These are phyloP conservation scores for Calocera cornea DNA, from an alignment of 768 basidiomycete genomes.

Conservation along the genomic window DNA sequence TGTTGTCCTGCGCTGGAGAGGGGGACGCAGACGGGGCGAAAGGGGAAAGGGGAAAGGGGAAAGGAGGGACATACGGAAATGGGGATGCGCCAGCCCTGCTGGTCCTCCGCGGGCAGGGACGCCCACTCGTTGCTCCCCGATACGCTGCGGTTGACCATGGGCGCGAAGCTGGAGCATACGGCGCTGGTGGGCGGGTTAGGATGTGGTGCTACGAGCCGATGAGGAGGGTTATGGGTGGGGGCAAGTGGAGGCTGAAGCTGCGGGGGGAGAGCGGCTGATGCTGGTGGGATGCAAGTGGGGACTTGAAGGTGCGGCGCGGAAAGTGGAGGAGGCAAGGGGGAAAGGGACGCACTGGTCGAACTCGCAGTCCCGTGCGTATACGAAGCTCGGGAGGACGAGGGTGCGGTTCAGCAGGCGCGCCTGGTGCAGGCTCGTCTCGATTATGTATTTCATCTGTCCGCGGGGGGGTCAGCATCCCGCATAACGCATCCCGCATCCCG, in stretches of 20 bases:
- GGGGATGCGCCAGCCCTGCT: neutral
- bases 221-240: too few relatives aligned
- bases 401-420: constrained; percentile 12
- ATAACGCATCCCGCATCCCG: too few relatives aligned
- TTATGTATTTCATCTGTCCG: constrained; percentile 14
- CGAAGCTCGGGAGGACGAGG: constrained; percentile 12
- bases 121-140: neutral
- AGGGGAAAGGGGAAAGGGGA: neutral
- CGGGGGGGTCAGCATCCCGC: neutral
- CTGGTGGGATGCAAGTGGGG: too few relatives aligned
- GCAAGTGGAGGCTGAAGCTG: too few relatives aligned
- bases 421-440: constrained; percentile 8
- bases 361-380: constrained; percentile 12
- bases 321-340: neutral
- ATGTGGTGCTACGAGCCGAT: too few relatives aligned
- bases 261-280: too few relatives aligned
- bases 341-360: constrained; percentile 1
- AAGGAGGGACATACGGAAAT: neutral
- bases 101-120: neutral
- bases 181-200: constrained; percentile 3
- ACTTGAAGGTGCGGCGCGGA: too few relatives aligned
- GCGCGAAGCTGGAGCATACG: constrained; percentile 9
- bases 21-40: neutral
- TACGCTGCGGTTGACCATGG: constrained; percentile 9
- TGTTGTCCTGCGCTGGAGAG: too few relatives aligned